Percentiles rank a stretch among this genome's conserved stretches.
phyloP scores from a whole-genome alignment of 2,329 filamentous ascomycete species.

The Ophidiomyces ophidiicola region DNA sequence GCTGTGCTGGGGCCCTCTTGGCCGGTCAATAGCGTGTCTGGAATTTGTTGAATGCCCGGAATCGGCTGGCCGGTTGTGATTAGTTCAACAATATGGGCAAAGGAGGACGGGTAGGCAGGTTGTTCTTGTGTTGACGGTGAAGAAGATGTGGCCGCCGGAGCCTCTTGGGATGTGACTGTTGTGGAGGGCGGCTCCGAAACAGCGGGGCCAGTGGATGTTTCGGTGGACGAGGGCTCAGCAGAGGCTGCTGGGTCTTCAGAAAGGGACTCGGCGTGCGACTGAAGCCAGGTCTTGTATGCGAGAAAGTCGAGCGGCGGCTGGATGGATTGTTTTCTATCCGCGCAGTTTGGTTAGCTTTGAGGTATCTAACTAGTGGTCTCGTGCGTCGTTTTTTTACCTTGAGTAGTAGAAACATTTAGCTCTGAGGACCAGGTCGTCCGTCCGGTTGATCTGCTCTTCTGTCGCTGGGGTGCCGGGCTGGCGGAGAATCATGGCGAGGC shows the following conservation, averaged over 20 bases:
- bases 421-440: constrained; percentile 33
- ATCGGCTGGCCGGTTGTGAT: constrained; percentile 72
- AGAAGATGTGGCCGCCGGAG: background rate
- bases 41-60: constrained; percentile 77
- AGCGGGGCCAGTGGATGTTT: background rate
- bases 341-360: constrained; percentile 17
- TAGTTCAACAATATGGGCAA: constrained; percentile 74
- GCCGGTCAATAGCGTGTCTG: constrained; percentile 61
- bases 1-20: constrained; percentile 49
- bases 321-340: constrained; percentile 11
- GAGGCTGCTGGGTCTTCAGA: background rate
- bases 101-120: constrained; percentile 67
- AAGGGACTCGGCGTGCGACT: background rate
- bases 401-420: constrained; percentile 40
- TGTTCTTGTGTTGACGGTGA: constrained; percentile 25
- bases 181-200: background rate
- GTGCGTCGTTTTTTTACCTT: constrained; percentile 25
- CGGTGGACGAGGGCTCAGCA: background rate
- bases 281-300: constrained; percentile 11
- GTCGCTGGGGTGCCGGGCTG: constrained; percentile 30
- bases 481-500: constrained; percentile 37
- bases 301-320: constrained; percentile 10
- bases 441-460: constrained; percentile 28
- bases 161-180: background rate
- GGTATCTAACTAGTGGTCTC: constrained; percentile 12